Base-by-base conservation (phyloP, 495 filamentous ascomycete genomes). In the Podospora appendiculata region DNA sequence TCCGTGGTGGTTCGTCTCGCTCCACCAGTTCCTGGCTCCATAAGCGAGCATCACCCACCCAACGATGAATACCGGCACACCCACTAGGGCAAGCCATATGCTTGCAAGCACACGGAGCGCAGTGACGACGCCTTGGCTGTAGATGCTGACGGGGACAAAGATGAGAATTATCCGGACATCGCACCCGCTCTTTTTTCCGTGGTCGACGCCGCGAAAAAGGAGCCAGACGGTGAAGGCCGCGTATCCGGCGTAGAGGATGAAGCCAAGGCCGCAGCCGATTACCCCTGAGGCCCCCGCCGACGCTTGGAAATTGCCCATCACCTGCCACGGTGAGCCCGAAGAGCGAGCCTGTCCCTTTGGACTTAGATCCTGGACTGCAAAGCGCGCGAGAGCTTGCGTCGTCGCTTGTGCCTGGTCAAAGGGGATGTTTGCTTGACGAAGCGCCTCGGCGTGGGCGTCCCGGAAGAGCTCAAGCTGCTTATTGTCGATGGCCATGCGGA, bases 101-200 rank as follows among this genome's bases (percentile, higher is more conserved):
- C 50, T 52, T 12, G 50, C 39, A 2, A 57, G 34, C 4, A 57
- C 45, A 0, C 46, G 44, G 9, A 57, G 45, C 32, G 45, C 50
- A 4, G 49, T 57, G 40, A 57, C 35, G 33, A 46, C 54, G 11
- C 14, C 40, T 8, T 9, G 32, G 40, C 41, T 57, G 41, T 57
- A 57, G n/a, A 49, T 41, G 54, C 54, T 57, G 9, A 39, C 33
- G 11, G 54, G 54, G 34, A 49, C 54, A n/a, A 57, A 2, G 40
- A 57, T 3, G 32, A 57, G 39, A 2, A 57, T 40, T 33, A 57
- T 32, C 9, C 45, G 40, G 45, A 57, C 19, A 19, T 57, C 41
- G 45, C 54, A 57, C 1, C 45, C 40, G 1, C 33, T 34, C 33
- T 41, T 41, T 12, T 40, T 33, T 14, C 54, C 54, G 12, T 35